phyloP scores from a whole-genome alignment of 139 green algal genomes.

The Haematococcus lacustris region DNA sequence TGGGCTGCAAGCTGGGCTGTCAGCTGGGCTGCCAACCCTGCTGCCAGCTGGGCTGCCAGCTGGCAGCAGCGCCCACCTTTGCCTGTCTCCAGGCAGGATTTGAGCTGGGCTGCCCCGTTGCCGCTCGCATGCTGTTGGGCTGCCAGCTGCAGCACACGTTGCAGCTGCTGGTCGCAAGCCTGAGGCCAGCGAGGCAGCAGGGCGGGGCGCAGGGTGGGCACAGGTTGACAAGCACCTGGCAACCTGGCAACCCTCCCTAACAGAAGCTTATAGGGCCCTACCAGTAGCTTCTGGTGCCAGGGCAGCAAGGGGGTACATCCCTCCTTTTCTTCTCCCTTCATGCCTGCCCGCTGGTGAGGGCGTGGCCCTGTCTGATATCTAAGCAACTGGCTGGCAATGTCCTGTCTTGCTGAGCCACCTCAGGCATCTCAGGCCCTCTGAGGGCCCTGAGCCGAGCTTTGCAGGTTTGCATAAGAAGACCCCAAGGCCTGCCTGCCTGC shows the following conservation, averaged over 20 bases:
- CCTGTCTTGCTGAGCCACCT: too few species aligned
- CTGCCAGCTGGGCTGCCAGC: not conserved
- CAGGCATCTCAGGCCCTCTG: not conserved
- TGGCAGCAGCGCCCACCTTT: not conserved
- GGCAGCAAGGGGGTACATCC: too few species aligned
- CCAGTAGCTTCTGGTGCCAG: too few species aligned
- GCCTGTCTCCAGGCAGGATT: not conserved
- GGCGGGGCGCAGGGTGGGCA: not conserved
- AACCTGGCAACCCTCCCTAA: too few species aligned
- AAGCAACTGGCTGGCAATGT: too few species aligned
- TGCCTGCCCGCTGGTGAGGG: not conserved
- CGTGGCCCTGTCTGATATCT: too few species aligned
- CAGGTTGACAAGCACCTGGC: not conserved
- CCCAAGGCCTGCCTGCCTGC: not conserved
- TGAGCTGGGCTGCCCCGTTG: slow-evolving; percentile 13
- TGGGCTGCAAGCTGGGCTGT: not conserved
- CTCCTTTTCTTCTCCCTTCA: too few species aligned
- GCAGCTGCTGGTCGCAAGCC: slow-evolving; percentile 56
- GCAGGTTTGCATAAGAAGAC: not conserved
- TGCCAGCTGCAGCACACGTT: slow-evolving; percentile 35
- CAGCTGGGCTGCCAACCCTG: not conserved
- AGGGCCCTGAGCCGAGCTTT: not conserved
- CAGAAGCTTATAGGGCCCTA: too few species aligned
- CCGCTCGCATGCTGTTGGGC: slow-evolving; percentile 20
- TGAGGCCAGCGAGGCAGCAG: slow-evolving; percentile 11